Percentiles rank a stretch among this genome's conserved stretches.
Conservation (phyloP, 257 asterid species). For the Asclepias syriaca region DNA sequence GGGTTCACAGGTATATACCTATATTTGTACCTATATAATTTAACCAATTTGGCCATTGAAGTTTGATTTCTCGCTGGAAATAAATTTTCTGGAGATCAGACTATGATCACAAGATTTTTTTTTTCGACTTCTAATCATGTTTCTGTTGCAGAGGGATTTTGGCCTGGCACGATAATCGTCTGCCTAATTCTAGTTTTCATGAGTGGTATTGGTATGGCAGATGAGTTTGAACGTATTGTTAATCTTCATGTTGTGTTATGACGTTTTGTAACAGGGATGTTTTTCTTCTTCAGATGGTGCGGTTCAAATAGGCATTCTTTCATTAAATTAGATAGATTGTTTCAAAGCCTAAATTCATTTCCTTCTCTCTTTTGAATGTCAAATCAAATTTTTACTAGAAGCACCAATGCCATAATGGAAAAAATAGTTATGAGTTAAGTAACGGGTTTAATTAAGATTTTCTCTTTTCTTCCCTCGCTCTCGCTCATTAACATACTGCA, state of each 20-base stretch:
- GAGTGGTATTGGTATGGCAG: not conserved
- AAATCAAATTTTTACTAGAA: no score
- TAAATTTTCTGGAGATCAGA: not conserved
- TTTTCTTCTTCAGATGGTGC: not conserved
- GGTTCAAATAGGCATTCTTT: not conserved
- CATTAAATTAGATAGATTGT: not conserved
- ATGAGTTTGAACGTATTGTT: not conserved
- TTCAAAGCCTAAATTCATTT: not conserved
- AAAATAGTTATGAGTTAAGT: no score
- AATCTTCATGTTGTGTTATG: not conserved
- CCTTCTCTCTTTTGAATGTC: not conserved
- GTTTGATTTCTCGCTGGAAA: not conserved
- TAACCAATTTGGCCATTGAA: not conserved
- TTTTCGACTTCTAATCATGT: not conserved
- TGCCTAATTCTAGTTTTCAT: not conserved
- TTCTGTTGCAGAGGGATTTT: not conserved
- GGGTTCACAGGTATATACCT: constrained; percentile 79
- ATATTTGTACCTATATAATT: not conserved
- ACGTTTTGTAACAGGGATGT: not conserved
- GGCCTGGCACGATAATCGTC: not conserved
- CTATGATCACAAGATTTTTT: not conserved
- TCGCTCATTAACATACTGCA: not conserved
- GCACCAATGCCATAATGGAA: no score
- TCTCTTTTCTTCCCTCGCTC: no score
- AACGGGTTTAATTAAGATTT: no score